phyloP scores from a whole-genome alignment of 352 stramenopile genomes.

The Phytophthora hybrid region DNA sequence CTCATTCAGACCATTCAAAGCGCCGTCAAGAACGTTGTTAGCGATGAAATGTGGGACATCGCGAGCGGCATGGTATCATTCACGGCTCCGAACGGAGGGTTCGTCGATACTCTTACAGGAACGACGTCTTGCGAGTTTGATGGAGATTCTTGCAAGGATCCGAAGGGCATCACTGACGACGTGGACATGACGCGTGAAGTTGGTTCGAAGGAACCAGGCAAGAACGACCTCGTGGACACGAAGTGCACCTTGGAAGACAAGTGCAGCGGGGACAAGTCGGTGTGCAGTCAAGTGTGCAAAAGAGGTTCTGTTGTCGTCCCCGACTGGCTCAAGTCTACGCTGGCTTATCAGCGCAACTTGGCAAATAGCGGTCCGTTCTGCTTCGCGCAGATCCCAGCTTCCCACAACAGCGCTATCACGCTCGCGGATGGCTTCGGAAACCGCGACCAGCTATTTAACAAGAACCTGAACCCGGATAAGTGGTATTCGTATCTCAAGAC shows the following conservation, averaged over 20 bases:
- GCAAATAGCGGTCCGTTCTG: constrained; percentile 56
- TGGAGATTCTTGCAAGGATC: constrained; percentile 49
- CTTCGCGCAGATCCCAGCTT: constrained; percentile 56
- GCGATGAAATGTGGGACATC: constrained; percentile 46
- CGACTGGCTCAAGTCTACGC: constrained; percentile 50
- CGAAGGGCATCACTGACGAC: constrained; percentile 40
- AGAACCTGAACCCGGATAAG: constrained; percentile 51
- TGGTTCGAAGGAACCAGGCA: constrained; percentile 49
- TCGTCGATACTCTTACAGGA: constrained; percentile 51
- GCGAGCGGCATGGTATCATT: constrained; percentile 61
- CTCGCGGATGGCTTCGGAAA: constrained; percentile 72
- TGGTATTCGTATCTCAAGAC: constrained; percentile 69
- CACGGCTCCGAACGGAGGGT: constrained; percentile 28
- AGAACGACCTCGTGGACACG: constrained; percentile 53
- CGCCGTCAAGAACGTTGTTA: constrained; percentile 45
- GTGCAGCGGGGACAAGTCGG: constrained; percentile 50
- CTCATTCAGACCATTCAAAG: constrained; percentile 55
- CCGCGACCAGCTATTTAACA: constrained; percentile 68
- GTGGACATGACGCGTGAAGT: constrained; percentile 30
- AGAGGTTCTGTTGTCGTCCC: constrained; percentile 46
- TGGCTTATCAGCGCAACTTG: constrained; percentile 66
- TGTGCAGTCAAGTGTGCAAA: constrained; percentile 61
- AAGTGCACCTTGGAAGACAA: constrained; percentile 50
- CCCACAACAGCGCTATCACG: constrained; percentile 80
- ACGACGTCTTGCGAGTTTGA: constrained; percentile 47